Conservation (phyloP, 345 rosid species). For the Pistacia integerrima region DNA sequence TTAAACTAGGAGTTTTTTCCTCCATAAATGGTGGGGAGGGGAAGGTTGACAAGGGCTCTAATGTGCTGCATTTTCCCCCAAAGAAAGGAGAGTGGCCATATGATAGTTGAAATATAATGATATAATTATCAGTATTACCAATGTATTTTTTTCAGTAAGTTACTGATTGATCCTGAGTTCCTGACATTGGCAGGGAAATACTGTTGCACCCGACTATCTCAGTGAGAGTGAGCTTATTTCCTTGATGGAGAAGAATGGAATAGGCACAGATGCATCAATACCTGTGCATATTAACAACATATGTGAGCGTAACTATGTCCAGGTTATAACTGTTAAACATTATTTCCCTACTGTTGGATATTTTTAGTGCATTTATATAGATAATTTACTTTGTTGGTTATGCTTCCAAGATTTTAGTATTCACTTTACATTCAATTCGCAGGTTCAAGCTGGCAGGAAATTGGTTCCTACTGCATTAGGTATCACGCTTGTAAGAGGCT, state of each 20-base stretch:
- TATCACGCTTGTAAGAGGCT: slow-evolving; percentile 85
- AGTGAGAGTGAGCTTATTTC: slow-evolving; percentile 97
- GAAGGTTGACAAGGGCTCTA: neutral
- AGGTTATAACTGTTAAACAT: slow-evolving; percentile 45
- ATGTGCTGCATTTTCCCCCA: neutral
- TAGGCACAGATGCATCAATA: slow-evolving; percentile 98
- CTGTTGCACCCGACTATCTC: slow-evolving; percentile 83
- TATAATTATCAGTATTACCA: neutral
- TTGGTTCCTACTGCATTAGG: slow-evolving; percentile 92
- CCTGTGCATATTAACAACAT: slow-evolving; percentile 93
- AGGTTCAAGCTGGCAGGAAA: slow-evolving; percentile 91
- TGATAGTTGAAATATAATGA: neutral
- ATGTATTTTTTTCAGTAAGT: neutral
- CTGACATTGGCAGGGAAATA: slow-evolving; percentile 59
- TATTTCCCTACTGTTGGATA: slow-evolving; percentile 10
- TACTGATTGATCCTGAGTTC: slow-evolving; percentile 17
- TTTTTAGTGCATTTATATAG: slow-evolving; percentile 15
- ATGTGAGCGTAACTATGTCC: slow-evolving; percentile 94
- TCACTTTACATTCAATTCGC: slow-evolving; percentile 24
- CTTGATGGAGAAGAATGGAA: slow-evolving; percentile 92
- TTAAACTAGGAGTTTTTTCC: neutral
- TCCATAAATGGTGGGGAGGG: neutral
- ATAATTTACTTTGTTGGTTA: neutral
- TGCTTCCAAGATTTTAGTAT: slow-evolving; percentile 12
- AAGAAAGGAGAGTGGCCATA: neutral